Base-by-base conservation (phyloP, 441 rosid genomes). In the Macaranga tanarius region DNA sequence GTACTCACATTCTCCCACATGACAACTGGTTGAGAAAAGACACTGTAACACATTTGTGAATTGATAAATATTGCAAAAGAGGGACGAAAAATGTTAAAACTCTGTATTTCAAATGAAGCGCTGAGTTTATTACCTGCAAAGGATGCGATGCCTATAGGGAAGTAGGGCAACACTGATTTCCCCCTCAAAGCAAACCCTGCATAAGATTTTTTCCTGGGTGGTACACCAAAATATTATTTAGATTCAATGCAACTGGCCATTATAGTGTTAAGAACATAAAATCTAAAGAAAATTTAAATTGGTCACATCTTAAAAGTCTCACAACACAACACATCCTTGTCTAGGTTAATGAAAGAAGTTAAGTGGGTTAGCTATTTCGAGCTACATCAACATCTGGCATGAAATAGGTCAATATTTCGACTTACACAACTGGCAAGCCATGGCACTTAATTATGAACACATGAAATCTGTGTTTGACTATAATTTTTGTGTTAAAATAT, bases 101-200 rank as follows among this genome's bases (percentile, higher is more conserved):
- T n/a, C n/a, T n/a, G 26, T 20, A 19, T 20, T 57, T 17, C 40
- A 68, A 28, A 38, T 6, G 42, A 48, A 54, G 44, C 38, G 55
- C 40, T 51, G 40, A 13, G 54, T 44, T 66, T 48, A 9, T 42
- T 89, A 92, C 99, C 98, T 86, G 92, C 99, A 95, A 75, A 93
- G 94, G 42, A 89, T 86, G 52, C 86, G 97, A 80, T 95, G 99
- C 77, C 96, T 86, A 71, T 98, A 95, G 1, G 99, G 99, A 78
- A 95, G 98, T 63, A 93, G 80, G 67, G 93, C 99, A 15, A 95
- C 81, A 34, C 91, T 87, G 62, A 95, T 95, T 70, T 93, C 97
- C 73, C 91, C 81, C 85, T 91, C 98, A 34, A 92, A 95, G 82
- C 99, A 95, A 69, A 95, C 87, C 82, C 96, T 86, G 76, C 99